Conservation (phyloP, 768 basidiomycete genomes). For the Rhizopogon vinicolor region DNA sequence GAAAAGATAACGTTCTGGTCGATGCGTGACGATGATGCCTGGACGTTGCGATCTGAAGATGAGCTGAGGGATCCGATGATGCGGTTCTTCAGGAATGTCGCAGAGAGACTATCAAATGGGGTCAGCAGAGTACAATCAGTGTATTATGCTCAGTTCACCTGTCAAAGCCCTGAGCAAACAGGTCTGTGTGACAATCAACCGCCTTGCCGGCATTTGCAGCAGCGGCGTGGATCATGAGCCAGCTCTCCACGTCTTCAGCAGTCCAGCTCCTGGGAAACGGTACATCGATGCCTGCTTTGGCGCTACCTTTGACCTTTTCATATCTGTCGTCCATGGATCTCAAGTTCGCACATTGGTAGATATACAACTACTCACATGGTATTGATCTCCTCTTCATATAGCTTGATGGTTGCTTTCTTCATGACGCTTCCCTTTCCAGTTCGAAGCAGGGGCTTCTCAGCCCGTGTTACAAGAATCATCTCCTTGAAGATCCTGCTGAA, state of each 20-base stretch:
- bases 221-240: constrained; percentile 24
- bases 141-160: constrained; percentile 18
- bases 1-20: not conserved
- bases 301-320: constrained; percentile 23
- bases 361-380: constrained; percentile 28
- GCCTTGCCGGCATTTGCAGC: constrained; percentile 1
- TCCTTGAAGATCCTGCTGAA: constrained; percentile 47
- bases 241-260: constrained; percentile 10
- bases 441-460: constrained; percentile 39
- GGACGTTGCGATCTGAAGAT: not conserved
- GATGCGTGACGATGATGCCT: not conserved
- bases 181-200: constrained; percentile 13
- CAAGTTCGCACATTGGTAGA: not conserved
- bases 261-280: constrained; percentile 22
- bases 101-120: not conserved
- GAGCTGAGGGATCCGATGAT: no score
- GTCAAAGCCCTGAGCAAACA: constrained; percentile 33
- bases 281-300: constrained; percentile 11
- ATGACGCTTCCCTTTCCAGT: constrained; percentile 43
- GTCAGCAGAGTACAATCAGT: not conserved
- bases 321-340: constrained; percentile 20
- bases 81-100: not conserved
- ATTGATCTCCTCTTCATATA: constrained; percentile 44
- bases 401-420: constrained; percentile 32
- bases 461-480: constrained; percentile 42